These are phyloP conservation scores for Amphibolis antarctica DNA, from an alignment of 106 monocot genomes.

Conservation along the genomic window DNA sequence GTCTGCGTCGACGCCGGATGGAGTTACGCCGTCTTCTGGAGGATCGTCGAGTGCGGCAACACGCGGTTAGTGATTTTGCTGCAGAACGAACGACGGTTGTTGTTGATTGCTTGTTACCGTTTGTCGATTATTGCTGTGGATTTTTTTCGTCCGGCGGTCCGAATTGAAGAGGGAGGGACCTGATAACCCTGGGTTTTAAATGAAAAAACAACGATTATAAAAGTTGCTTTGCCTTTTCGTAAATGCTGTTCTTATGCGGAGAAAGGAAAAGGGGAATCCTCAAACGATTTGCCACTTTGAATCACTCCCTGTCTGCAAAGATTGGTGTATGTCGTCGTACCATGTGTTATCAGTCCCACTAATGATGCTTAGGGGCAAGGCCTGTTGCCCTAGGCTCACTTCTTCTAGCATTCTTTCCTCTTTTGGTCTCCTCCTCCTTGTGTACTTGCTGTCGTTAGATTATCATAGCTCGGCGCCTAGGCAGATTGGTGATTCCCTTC, in stretches of 20 bases:
- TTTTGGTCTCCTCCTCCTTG: background rate
- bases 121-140: background rate
- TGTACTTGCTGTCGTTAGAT: too few relatives aligned
- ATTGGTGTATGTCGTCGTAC: too few relatives aligned
- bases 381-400: too few relatives aligned
- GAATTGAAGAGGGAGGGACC: too few relatives aligned
- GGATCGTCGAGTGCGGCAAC: constrained; percentile 17
- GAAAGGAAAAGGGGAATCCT: background rate
- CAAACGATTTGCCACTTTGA: background rate
- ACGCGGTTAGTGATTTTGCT: constrained; percentile 22
- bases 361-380: background rate
- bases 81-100: background rate
- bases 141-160: background rate
- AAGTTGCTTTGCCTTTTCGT: background rate
- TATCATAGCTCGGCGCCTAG: too few relatives aligned
- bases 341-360: too few relatives aligned
- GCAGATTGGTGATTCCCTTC: background rate
- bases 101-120: background rate
- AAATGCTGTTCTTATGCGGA: background rate
- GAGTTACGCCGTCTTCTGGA: constrained; percentile 77
- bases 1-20: constrained; percentile 59
- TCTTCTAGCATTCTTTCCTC: background rate
- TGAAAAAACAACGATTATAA: background rate
- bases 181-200: background rate
- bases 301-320: background rate